Evolutionary conservation across 1,139 yeast species (phyloP), one percentile per base, ranked within the genome.

Genomic region (Debaryomyces robertsiae): DNA sequence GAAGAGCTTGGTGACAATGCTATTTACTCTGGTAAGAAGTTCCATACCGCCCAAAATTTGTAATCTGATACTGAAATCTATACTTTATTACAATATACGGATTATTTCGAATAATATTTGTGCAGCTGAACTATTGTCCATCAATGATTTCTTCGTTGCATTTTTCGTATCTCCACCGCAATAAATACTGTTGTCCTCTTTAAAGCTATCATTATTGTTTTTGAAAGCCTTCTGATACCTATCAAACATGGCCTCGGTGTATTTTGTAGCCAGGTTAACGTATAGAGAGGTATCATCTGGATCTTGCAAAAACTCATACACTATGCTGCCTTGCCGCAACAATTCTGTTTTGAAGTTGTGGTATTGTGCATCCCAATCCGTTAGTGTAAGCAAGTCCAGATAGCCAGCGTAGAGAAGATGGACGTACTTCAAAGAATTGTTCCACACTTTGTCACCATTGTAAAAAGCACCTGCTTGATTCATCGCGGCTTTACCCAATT

Each of bases 1-100:
- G 93, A 88, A 75, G 87, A 84, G 75, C 82, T 88, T 63, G 96
- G 95, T 61, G 87, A 79, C 79, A 84, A 86, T 78, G 94, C 93
- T 53, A 66, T 86, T 67, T 89, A 77, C 76, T 95, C 95, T 52
- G 96, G 96, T 68, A 77, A 73, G 65, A 71, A 82, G 69, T 87
- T 85, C 86, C 85, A 79, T 70, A 55, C 47, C 39, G 56, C 66
- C 42, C 29, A 54, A 32, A 51, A 62, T 50, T 64, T 63, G 47
- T 63, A 63, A 55, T 52, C 54, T 25, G 23, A 9, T 7, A 7
- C 24, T 25, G 10, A 9, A 34, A 17, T 10, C 5, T 29, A 27
- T 9, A 7, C 33, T 31, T 6, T 10, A 10, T 24, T 36, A 38
- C 19, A 16, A 15, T n/a, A 46, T 31, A 27, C 42, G 41, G 11